Evolutionary conservation across 129 eudicot species (phyloP).

Genomic region (Gnaphalium uliginosum): DNA sequence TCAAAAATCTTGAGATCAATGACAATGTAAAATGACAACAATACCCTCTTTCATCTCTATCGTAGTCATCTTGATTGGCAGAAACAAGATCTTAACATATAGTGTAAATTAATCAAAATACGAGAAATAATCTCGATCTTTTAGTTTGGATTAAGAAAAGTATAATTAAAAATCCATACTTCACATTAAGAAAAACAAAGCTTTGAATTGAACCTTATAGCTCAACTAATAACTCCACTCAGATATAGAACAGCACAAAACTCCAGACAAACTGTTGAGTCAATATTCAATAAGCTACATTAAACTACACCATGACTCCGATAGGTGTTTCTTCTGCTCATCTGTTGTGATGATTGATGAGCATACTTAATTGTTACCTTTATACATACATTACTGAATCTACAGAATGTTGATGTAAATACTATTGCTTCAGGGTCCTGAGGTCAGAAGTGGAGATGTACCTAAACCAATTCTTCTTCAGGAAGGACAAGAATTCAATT

Average conservation of each 20-base stretch:
- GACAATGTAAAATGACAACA: neutral
- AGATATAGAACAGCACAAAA: neutral
- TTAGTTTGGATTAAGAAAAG: neutral
- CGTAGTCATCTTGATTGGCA: neutral
- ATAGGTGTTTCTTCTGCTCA: neutral
- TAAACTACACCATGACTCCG: neutral
- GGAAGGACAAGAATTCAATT: conserved; percentile 93
- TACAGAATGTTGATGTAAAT: conserved; percentile 7
- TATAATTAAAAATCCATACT: neutral
- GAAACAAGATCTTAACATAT: neutral
- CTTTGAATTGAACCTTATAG: neutral
- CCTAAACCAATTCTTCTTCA: conserved; percentile 76
- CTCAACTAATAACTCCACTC: neutral
- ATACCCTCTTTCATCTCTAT: neutral
- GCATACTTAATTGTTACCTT: neutral
- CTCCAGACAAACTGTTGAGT: neutral
- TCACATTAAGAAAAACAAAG: conserved; percentile 7
- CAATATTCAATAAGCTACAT: neutral
- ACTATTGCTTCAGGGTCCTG: conserved; percentile 76
- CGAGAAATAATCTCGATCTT: neutral
- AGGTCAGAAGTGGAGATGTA: conserved; percentile 98
- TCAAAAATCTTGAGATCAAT: neutral
- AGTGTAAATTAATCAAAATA: neutral
- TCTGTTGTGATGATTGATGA: neutral
- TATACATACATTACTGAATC: conserved; percentile 1